phyloP scores from a whole-genome alignment of 2,329 filamentous ascomycete species.

The Thielaviopsis punctulata region DNA sequence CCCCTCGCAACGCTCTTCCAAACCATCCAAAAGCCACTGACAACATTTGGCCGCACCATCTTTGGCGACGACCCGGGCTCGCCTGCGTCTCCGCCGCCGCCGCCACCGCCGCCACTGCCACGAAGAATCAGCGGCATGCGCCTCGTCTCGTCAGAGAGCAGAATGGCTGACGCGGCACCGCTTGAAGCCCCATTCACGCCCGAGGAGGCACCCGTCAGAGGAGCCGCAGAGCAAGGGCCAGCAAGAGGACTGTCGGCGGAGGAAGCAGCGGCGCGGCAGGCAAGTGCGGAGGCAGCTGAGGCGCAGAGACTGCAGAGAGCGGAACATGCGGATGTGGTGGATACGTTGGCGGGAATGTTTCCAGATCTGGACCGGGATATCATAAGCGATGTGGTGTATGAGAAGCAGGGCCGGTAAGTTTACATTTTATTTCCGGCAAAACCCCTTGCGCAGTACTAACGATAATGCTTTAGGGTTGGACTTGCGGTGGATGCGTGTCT shows the following conservation, averaged over 20 bases:
- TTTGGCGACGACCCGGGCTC: conserved; percentile 53
- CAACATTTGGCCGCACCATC: conserved; percentile 79
- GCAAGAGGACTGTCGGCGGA: conserved; percentile 42
- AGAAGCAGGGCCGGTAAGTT: conserved; percentile 82
- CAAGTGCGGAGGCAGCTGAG: conserved; percentile 76
- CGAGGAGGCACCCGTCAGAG: neutral
- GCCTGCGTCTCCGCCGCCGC: conserved; percentile 14
- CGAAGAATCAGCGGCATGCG: conserved; percentile 19
- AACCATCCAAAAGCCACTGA: conserved; percentile 79
- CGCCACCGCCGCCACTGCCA: neutral
- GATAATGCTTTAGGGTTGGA: conserved; percentile 43
- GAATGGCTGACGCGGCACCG: neutral
- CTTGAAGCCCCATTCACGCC: neutral
- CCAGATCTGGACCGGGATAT: conserved; percentile 85
- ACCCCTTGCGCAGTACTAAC: conserved; percentile 7
- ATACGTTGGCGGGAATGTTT: conserved; percentile 92
- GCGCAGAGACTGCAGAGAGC: conserved; percentile 64
- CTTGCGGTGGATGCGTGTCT: conserved; percentile 76
- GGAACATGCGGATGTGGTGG: conserved; percentile 82
- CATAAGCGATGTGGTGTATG: conserved; percentile 89
- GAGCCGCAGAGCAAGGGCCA: too few relatives aligned
- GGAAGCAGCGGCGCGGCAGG: conserved; percentile 77
- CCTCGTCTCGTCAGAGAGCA: conserved; percentile 19
- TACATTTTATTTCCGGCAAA: neutral
- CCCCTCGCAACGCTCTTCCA: conserved; percentile 39